A percentile compares a stretch with the other conserved stretches of the same genome.
Evolutionary conservation across 2,329 filamentous ascomycete genomes (phyloP).

Genomic region (Aureobasidium subglaciale): DNA sequence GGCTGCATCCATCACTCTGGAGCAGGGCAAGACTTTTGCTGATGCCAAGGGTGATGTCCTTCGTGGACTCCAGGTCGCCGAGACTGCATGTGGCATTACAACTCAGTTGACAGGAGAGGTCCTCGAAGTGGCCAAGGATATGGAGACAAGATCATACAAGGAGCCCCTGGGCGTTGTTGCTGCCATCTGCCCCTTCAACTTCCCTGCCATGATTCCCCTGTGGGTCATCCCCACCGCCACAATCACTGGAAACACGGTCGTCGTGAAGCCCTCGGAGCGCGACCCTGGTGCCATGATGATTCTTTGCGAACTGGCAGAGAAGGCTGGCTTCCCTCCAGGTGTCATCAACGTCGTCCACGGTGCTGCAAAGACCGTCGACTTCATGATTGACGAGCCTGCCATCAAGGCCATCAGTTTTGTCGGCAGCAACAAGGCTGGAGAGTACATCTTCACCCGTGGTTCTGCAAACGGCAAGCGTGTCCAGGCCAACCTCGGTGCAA

Average conservation of each 20-base stretch:
- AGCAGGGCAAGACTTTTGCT: constrained; percentile 83
- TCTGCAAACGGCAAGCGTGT: constrained; percentile 83
- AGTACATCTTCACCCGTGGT: constrained; percentile 74
- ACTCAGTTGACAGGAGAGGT: constrained; percentile 78
- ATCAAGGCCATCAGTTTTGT: constrained; percentile 87
- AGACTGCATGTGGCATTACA: constrained; percentile 72
- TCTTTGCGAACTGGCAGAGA: constrained; percentile 67
- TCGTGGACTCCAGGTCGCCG: constrained; percentile 74
- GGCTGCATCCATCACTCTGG: constrained; percentile 76
- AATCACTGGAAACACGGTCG: constrained; percentile 73
- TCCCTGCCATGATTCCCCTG: constrained; percentile 88
- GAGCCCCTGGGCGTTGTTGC: constrained; percentile 76
- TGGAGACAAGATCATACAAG: constrained; percentile 78
- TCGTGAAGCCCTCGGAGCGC: constrained; percentile 80
- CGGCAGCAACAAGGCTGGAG: constrained; percentile 78
- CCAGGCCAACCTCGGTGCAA: constrained; percentile 79
- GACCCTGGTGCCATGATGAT: constrained; percentile 83
- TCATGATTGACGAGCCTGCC: constrained; percentile 74
- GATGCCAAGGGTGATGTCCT: constrained; percentile 78
- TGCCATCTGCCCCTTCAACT: constrained; percentile 85
- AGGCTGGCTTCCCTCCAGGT: constrained; percentile 75
- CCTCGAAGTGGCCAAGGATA: constrained; percentile 79
- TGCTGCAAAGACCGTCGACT: constrained; percentile 72
- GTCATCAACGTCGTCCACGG: constrained; percentile 81
- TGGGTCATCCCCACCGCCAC: constrained; percentile 84